Evolutionary conservation across 306 rosid genomes (phyloP).

Genomic region (Pterocarpus macrocarpus): DNA sequence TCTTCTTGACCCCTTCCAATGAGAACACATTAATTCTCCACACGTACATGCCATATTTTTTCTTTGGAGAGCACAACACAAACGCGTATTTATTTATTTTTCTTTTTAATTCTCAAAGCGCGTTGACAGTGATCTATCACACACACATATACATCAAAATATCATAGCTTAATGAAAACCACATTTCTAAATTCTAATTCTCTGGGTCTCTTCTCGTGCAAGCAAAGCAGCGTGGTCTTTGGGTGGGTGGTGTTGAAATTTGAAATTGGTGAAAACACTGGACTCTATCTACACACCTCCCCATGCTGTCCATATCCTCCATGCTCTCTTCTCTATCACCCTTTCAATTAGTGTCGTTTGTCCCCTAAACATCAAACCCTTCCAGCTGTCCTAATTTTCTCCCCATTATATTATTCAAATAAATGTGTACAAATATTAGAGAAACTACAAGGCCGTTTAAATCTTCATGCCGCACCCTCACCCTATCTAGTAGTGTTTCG

Average conservation of each 20-base stretch:
- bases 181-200: not conserved
- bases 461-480: constrained; percentile 30
- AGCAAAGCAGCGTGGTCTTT: constrained; percentile 65
- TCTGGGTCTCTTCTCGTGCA: constrained; percentile 45
- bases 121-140: constrained; percentile 36
- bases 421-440: constrained; percentile 27
- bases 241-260: constrained; percentile 40
- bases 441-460: not conserved
- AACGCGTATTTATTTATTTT: constrained; percentile 1
- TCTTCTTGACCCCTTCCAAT: constrained; percentile 42
- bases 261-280: constrained; percentile 52
- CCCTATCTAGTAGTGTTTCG: constrained; percentile 1
- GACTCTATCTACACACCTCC: constrained; percentile 51
- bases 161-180: not conserved
- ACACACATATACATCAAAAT: not conserved
- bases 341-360: constrained; percentile 53
- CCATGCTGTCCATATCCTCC: constrained; percentile 41
- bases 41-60: constrained; percentile 19
- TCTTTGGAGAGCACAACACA: not conserved
- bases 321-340: constrained; percentile 37
- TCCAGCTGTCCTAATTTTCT: constrained; percentile 64
- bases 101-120: constrained; percentile 30
- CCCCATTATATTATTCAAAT: constrained; percentile 30
- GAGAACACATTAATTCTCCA: constrained; percentile 21
- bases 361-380: constrained; percentile 66